These are phyloP conservation scores for Oenanthe sinensis DNA, from an alignment of 129 eudicot species.

Conservation along the genomic window DNA sequence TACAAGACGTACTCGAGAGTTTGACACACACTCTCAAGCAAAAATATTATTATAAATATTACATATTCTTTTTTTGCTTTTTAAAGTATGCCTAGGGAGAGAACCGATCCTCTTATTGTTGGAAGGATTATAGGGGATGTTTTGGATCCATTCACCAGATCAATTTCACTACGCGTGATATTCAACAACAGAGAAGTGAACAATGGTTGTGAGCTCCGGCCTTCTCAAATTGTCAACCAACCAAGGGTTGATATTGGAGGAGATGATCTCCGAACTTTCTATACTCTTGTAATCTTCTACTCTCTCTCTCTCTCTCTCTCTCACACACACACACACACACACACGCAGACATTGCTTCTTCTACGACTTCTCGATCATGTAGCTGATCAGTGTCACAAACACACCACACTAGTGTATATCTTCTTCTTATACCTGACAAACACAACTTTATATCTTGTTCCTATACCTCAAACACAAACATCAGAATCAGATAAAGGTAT, in stretches of 20 bases:
- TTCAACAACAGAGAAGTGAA: background rate
- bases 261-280: background rate
- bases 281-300: background rate
- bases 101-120: slow-evolving; percentile 4
- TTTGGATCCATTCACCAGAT: slow-evolving; percentile 1
- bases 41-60: too few relatives aligned
- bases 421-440: background rate
- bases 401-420: background rate
- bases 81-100: background rate
- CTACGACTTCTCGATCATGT: background rate
- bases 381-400: too few relatives aligned
- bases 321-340: background rate
- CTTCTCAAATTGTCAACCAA: slow-evolving; percentile 5
- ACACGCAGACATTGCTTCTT: background rate
- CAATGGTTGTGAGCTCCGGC: background rate
- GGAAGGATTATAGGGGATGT: slow-evolving; percentile 6
- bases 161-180: background rate
- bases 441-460: too few relatives aligned
- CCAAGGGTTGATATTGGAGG: slow-evolving; percentile 5
- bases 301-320: background rate
- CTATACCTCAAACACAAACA: background rate
- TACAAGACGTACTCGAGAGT: background rate
- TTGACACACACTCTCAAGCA: background rate
- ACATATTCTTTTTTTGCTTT: background rate
- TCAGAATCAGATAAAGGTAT: background rate